A percentile compares a stretch with the other conserved stretches of the same genome.
Conservation (phyloP, 2,329 filamentous ascomycete species). For the Penicillium sp. region DNA sequence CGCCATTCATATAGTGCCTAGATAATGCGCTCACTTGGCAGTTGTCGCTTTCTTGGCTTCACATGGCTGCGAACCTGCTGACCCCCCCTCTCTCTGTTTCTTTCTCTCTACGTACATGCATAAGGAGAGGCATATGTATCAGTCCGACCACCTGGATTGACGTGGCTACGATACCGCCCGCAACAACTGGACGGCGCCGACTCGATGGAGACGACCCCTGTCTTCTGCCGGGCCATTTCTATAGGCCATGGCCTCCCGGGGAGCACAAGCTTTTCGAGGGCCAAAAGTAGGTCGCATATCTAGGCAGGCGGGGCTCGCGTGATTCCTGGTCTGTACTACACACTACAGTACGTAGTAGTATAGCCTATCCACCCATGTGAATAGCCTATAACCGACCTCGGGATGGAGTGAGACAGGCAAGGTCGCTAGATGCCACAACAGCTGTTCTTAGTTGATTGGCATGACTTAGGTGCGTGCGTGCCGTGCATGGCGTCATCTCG, state of each 20-base stretch:
- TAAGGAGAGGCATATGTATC: too few species aligned
- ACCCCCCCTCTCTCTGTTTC: neutral
- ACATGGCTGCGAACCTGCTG: neutral
- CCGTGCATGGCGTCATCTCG: neutral
- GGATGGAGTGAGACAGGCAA: neutral
- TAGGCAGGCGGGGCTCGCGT: neutral
- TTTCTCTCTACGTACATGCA: neutral
- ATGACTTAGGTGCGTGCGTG: neutral
- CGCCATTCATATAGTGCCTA: neutral
- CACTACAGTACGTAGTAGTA: neutral
- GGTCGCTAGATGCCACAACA: too few species aligned
- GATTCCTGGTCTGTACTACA: neutral
- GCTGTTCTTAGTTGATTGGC: neutral
- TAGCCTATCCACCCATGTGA: neutral
- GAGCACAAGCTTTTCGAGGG: neutral
- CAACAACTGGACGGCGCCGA: too few species aligned
- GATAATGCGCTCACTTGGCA: neutral
- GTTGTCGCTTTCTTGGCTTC: neutral
- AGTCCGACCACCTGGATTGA: neutral
- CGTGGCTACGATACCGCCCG: neutral
- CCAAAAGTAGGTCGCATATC: neutral
- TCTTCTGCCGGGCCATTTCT: neutral
- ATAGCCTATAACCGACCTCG: neutral
- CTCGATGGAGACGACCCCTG: neutral
- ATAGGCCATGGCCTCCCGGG: neutral